A percentile compares a stretch with the other conserved stretches of the same genome.
Evolutionary conservation across 2,329 filamentous ascomycete species (phyloP).

Genomic region (Fusarium dlaminii): DNA sequence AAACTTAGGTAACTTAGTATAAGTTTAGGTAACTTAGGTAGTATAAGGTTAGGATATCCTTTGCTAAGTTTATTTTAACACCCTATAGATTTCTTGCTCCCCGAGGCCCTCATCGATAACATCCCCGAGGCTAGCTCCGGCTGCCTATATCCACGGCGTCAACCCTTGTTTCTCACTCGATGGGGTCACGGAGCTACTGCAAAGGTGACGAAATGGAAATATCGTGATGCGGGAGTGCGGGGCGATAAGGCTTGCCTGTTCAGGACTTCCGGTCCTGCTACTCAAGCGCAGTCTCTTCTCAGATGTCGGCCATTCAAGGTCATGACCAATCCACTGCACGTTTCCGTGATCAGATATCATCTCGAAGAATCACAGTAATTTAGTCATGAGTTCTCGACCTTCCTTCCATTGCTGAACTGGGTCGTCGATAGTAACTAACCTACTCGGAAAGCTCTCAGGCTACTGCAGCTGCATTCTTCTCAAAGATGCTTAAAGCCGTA

Average conservation of each 20-base stretch:
- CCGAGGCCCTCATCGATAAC: background rate
- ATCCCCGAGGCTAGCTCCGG: background rate
- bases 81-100: background rate
- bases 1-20: background rate
- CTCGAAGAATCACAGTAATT: fast-evolving
- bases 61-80: background rate
- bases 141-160: background rate
- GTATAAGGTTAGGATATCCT: background rate
- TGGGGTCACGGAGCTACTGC: background rate
- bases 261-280: too few relatives aligned
- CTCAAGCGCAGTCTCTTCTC: background rate
- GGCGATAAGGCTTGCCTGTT: background rate
- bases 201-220: background rate
- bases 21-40: background rate
- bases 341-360: background rate
- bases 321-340: background rate
- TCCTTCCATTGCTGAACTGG: too few relatives aligned
- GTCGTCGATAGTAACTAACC: too few relatives aligned
- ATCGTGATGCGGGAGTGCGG: background rate
- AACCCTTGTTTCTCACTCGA: background rate
- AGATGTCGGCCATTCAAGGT: background rate
- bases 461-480: too few relatives aligned
- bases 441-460: too few relatives aligned
- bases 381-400: too few relatives aligned
- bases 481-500: constrained; percentile 3